Conservation (phyloP, 768 basidiomycete species). For the Auricularia sp. region DNA sequence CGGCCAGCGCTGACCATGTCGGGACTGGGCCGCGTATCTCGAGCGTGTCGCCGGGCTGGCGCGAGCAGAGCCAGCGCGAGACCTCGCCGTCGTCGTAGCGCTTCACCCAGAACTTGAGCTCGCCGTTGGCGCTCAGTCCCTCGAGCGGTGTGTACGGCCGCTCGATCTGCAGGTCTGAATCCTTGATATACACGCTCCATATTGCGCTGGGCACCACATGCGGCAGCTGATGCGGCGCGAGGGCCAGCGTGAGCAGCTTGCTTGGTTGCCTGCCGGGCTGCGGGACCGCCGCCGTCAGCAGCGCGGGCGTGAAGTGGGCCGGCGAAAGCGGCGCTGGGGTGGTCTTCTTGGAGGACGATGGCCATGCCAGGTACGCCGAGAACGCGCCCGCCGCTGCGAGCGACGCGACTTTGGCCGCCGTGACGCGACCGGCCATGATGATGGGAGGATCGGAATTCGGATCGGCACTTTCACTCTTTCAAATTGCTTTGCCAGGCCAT, state of each 20-base stretch:
- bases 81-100: constrained; percentile 71
- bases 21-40: constrained; percentile 68
- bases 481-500: background rate
- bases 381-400: background rate
- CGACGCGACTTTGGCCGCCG: background rate
- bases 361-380: background rate
- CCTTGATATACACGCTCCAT: constrained; percentile 75
- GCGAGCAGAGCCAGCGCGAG: constrained; percentile 71
- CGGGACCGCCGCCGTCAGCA: constrained; percentile 29
- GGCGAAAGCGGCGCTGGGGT: constrained; percentile 19
- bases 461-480: background rate
- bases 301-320: constrained; percentile 43
- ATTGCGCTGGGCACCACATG: constrained; percentile 32
- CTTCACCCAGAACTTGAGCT: constrained; percentile 74
- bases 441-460: background rate
- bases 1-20: constrained; percentile 38
- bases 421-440: background rate
- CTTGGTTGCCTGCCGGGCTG: constrained; percentile 14
- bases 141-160: constrained; percentile 74
- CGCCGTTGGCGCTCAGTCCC: constrained; percentile 51
- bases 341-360: constrained; percentile 10
- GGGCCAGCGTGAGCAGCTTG: constrained; percentile 51
- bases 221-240: constrained; percentile 25
- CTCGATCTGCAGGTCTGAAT: constrained; percentile 83
- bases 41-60: constrained; percentile 50